phyloP scores from a whole-genome alignment of 352 stramenopile species.

The Pythium folliculosum region DNA sequence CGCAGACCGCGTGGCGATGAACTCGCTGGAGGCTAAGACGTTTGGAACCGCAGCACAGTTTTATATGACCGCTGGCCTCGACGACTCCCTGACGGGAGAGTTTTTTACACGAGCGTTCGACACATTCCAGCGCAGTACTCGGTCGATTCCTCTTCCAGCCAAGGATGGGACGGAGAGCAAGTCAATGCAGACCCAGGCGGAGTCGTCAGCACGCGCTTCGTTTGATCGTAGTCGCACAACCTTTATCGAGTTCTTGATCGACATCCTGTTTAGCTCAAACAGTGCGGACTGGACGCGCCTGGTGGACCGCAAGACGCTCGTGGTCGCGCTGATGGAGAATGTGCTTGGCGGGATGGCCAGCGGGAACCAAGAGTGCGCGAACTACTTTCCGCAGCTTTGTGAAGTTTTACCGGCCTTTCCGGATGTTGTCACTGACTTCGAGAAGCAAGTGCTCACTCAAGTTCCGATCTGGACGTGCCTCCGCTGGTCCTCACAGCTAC shows the following conservation, averaged over 20 bases:
- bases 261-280: slow-evolving; percentile 53
- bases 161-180: neutral
- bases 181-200: neutral
- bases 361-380: slow-evolving; percentile 63
- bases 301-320: slow-evolving; percentile 41
- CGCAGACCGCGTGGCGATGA: slow-evolving; percentile 54
- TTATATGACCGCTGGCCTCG: slow-evolving; percentile 49
- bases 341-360: slow-evolving; percentile 63
- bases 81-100: slow-evolving; percentile 45
- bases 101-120: slow-evolving; percentile 62
- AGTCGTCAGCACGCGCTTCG: neutral
- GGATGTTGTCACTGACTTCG: slow-evolving; percentile 46
- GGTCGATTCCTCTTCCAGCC: slow-evolving; percentile 4
- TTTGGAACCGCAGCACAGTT: slow-evolving; percentile 68
- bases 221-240: slow-evolving; percentile 49
- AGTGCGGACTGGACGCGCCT: slow-evolving; percentile 39
- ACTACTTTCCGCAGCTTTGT: slow-evolving; percentile 77
- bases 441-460: slow-evolving; percentile 42
- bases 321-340: slow-evolving; percentile 55
- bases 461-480: slow-evolving; percentile 83
- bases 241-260: slow-evolving; percentile 76
- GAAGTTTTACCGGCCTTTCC: slow-evolving; percentile 59
- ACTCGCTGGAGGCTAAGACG: slow-evolving; percentile 62
- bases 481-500: slow-evolving; percentile 74
- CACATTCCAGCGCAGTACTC: slow-evolving; percentile 50